Evolutionary conservation across 1,284 basidiomycete genomes (phyloP), one percentile per base, ranked within the genome.

Genomic region (Rhizoctonia solani): DNA sequence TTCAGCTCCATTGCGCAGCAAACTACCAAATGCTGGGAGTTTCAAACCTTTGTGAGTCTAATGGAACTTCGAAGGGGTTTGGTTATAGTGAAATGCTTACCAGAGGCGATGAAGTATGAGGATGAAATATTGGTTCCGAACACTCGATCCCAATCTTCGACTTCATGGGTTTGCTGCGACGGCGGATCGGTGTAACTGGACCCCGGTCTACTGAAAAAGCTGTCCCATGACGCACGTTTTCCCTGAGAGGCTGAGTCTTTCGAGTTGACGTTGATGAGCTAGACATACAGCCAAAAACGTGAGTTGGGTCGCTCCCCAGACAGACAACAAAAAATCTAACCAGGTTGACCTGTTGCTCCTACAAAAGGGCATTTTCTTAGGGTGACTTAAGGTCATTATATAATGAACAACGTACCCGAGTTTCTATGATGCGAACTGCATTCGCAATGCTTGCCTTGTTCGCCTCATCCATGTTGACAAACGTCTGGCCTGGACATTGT

Each of bases 61-160:
- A 8, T 41, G 30, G 13, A 14, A 19, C 30, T 9, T 27, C 8
- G 34, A 23, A 19, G n/a, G n/a, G n/a, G n/a, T n/a, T n/a, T n/a
- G n/a, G n/a, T n/a, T 29, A n/a, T 9, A 29, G 2, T 16, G 29
- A 34, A 16, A 9, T 46, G 23, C 59, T 23, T 42, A 63, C 59
- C 59, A 32, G 59, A 52, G 46, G 59, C 59, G 39, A 63, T 63
- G 59, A 63, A 63, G 59, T 63, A 63, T 6, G 59, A 63, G 9
- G 59, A 63, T 6, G 59, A 63, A n/a, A 63, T 63, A 14, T 63
- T 63, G 14, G 59, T 63, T 19, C 59, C 59, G 21, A 63, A 63
- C 9, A 63, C 59, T 11, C 59, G 59, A 25, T 63, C 59, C 59
- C 59, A 63, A 34, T 63, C 59, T 42, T 63, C 59, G 14, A 63